Evolutionary conservation across 768 basidiomycete species (phyloP).

Genomic region (Trametes villosa): DNA sequence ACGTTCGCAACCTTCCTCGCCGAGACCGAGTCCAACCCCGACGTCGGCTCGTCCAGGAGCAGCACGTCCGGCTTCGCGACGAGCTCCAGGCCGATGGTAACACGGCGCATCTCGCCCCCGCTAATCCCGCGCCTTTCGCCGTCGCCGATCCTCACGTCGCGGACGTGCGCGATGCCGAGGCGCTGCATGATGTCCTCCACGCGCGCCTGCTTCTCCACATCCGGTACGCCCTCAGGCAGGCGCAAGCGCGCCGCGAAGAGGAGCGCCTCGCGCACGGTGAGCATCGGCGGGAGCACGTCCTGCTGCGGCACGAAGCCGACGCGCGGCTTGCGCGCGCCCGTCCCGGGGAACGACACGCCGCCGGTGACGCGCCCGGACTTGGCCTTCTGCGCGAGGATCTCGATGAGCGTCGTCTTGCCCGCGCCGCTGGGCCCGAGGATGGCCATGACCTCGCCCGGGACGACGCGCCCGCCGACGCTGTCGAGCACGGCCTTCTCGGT

Average conservation of each 20-base stretch:
- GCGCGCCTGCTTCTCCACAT: constrained; percentile 62
- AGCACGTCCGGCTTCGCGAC: constrained; percentile 84
- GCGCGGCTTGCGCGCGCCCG: constrained; percentile 44
- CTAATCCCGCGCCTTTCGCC: constrained; percentile 82
- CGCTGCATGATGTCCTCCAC: constrained; percentile 76
- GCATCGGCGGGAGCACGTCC: constrained; percentile 73
- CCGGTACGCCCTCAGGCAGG: constrained; percentile 71
- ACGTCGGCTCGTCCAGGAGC: constrained; percentile 87
- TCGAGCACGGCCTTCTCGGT: constrained; percentile 72
- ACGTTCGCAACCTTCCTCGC: constrained; percentile 81
- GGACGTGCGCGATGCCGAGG: constrained; percentile 74
- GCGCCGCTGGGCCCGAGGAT: constrained; percentile 93
- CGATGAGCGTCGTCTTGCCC: constrained; percentile 90
- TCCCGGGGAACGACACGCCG: constrained; percentile 57
- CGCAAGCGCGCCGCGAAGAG: constrained; percentile 86
- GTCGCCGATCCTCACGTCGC: constrained; percentile 74
- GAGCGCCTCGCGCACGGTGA: constrained; percentile 64
- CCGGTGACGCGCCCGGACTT: constrained; percentile 78
- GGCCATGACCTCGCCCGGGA: constrained; percentile 86
- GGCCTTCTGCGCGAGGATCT: constrained; percentile 82
- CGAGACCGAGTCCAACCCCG: constrained; percentile 84
- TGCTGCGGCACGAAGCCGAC: constrained; percentile 89
- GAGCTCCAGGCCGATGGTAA: constrained; percentile 89
- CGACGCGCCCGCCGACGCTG: constrained; percentile 67
- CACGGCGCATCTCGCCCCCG: constrained; percentile 89